Base-by-base conservation (phyloP, 306 rosid genomes). In the Malus sylvestris region DNA sequence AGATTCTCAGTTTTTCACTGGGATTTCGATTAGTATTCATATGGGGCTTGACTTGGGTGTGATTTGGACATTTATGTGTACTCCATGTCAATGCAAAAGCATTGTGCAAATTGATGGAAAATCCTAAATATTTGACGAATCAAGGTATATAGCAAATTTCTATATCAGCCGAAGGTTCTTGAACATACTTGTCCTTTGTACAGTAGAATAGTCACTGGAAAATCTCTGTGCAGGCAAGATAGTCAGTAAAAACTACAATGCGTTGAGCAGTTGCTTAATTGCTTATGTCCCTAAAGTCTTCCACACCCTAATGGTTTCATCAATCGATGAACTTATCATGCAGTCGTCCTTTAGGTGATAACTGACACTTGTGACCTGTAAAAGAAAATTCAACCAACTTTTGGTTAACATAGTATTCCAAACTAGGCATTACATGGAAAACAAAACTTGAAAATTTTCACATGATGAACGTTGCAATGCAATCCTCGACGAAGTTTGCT, bases 291-390 rank as follows among this genome's bases (percentile, higher is more conserved):
- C 73, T 85, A 81, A 87, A 46, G 92, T 67, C 82, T 90, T 95
- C 97, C 98, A 95, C 35, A 90, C 91, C 57, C 81, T 81, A 74
- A 92, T 79, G 63, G 84, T 88, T 80, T 97, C 93, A 77, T 89
- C 97, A 22, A 95, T 93, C 1, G 97, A 92, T 73, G 96, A 83
- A 55, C 96, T 89, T 73, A 88, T 63, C 97, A 92, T 89, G 76
- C 97, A 92, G 74, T 73, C 83, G 33, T 92, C 93, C 74, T 80
- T 87, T 10, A 90, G 97, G 76, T 95, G 98, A 83, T 90, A 95
- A 82, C 97, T 95, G 76, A 92, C 96, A 66, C 98, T 95, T 15
- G 98, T 95, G 62, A 95, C 96, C 97, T 95, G 87, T 45, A 44
- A 75, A 80, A 80, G 44, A 53, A 59, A 73, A 71, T 22, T 14